Base-by-base conservation (phyloP, 2,329 filamentous ascomycete species). In the Corniculantispora saksenae region DNA sequence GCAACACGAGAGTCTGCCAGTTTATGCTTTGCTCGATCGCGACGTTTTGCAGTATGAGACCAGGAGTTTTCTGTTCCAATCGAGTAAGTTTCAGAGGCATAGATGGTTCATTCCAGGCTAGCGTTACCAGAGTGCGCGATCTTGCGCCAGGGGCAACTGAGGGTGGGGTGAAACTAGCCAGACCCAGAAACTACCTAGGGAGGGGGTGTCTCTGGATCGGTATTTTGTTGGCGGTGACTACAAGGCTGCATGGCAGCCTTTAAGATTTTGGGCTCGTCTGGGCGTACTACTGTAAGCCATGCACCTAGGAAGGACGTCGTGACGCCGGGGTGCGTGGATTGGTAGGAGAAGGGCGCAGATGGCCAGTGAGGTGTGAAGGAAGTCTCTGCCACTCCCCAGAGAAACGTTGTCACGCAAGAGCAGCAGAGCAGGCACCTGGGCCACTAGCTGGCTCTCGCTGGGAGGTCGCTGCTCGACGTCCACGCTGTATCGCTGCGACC, bases 211-310 rank as follows among this genome's bases (percentile, higher is more conserved):
- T 19, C 27, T 25, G 50, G 50, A 54, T 23, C 25, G 19, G 48
- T 48, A 13, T 62, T 47, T n/a, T 21, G 27, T n/a, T 21, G 27
- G 13, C 38, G 35, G 48, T 38, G 45, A 48, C 50, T 55, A 38
- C 60, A 62, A 51, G 58, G 60, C 50, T 62, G 60, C 60, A 25
- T 51, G 17, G 25, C 35, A 15, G n/a, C 27, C 48, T 21, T 61
- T 47, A 53, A 53, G 48, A 35, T 53, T 50, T 27, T 23, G 3
- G 19, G 21, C 27, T 6, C 29, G 23, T 15, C 13, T 19, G 32
- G 17, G 35, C 21, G 19, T n/a, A n/a, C n/a, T n/a, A n/a, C n/a
- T n/a, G n/a, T 19, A 38, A 35, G 35, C 13, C 32, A 43, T 53
- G 58, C 19, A 38, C 5, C 21, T 61, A 38, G 29, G 29, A 51